phyloP scores from a whole-genome alignment of 78 protist species.

The Cavenderia fasciculata region DNA sequence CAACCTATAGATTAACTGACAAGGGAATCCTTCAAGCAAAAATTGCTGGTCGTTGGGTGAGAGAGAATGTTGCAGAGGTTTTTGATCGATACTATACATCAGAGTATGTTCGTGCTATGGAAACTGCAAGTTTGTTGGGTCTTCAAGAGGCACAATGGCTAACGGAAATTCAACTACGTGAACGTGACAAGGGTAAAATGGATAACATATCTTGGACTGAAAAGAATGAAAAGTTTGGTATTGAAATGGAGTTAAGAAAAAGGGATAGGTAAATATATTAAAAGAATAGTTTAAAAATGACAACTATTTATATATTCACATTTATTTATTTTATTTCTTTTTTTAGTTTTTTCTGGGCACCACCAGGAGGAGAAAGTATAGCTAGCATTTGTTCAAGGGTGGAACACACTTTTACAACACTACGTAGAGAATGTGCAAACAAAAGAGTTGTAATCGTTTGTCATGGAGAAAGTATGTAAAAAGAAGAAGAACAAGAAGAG shows the following conservation, averaged over 20 bases:
- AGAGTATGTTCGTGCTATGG: conserved; percentile 89
- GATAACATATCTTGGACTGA: conserved; percentile 81
- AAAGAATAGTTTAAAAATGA: too few species aligned
- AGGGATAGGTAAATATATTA: conserved; percentile 73
- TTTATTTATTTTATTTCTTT: too few species aligned
- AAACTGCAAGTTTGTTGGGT: conserved; percentile 79
- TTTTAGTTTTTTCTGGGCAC: conserved; percentile 76
- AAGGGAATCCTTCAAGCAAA: conserved; percentile 80
- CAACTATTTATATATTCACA: too few species aligned
- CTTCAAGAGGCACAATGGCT: conserved; percentile 73
- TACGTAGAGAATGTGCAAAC: conserved; percentile 80
- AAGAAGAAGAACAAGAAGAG: too few species aligned
- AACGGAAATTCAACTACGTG: conserved; percentile 81
- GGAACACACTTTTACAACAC: conserved; percentile 74
- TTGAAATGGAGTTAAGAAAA: conserved; percentile 61
- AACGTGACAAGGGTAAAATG: conserved; percentile 81
- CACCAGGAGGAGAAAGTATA: conserved; percentile 77
- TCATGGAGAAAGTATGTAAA: conserved; percentile 81
- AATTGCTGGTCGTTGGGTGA: conserved; percentile 73
- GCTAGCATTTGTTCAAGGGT: conserved; percentile 80
- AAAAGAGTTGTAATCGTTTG: conserved; percentile 81
- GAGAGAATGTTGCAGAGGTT: conserved; percentile 80
- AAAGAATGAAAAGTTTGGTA: conserved; percentile 63
- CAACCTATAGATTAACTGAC: conserved; percentile 80
- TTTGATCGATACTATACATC: conserved; percentile 83